Percentiles rank a stretch among this genome's conserved stretches.
Conservation (phyloP, 2,329 filamentous ascomycete genomes). For the Teratosphaeria epicoccoides region DNA sequence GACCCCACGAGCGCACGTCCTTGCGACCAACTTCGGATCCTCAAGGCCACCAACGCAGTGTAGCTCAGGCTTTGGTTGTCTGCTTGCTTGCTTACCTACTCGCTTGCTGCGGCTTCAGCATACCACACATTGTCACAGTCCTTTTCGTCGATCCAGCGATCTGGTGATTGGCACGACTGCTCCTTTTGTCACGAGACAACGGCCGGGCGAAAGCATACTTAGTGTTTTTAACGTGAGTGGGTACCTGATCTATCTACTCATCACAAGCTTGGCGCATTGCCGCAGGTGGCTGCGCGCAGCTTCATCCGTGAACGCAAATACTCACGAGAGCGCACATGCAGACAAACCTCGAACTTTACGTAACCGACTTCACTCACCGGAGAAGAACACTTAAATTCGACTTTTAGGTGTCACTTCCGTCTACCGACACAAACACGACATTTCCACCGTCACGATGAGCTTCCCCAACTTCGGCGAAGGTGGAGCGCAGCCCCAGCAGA, state of each 20-base stretch:
- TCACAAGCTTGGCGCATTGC: not conserved
- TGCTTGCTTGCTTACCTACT: not conserved
- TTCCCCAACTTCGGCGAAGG: conserved; percentile 53
- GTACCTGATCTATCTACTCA: not conserved
- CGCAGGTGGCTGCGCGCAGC: not conserved
- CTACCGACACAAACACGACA: not conserved
- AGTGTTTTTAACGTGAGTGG: conserved; percentile 20
- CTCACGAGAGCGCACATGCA: conserved; percentile 1
- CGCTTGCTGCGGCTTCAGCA: not conserved
- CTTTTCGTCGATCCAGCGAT: conserved; percentile 12
- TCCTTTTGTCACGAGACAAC: conserved; percentile 17
- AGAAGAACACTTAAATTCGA: not conserved
- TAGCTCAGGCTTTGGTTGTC: not conserved
- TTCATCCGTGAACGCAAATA: not conserved
- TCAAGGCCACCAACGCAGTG: not conserved
- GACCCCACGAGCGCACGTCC: not conserved
- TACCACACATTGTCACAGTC: not conserved
- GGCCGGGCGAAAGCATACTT: conserved; percentile 24
- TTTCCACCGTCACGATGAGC: conserved; percentile 44
- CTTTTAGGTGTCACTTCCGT: not conserved
- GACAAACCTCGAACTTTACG: conserved; percentile 7
- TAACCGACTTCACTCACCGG: conserved; percentile 1
- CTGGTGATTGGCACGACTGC: conserved; percentile 8
- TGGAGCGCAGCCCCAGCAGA: conserved; percentile 44
- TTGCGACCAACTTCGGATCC: not conserved